Percentiles rank a stretch among this genome's conserved stretches.
These are phyloP conservation scores for Irpex sp. DNA, from an alignment of 1,284 basidiomycete genomes.

Conservation along the genomic window DNA sequence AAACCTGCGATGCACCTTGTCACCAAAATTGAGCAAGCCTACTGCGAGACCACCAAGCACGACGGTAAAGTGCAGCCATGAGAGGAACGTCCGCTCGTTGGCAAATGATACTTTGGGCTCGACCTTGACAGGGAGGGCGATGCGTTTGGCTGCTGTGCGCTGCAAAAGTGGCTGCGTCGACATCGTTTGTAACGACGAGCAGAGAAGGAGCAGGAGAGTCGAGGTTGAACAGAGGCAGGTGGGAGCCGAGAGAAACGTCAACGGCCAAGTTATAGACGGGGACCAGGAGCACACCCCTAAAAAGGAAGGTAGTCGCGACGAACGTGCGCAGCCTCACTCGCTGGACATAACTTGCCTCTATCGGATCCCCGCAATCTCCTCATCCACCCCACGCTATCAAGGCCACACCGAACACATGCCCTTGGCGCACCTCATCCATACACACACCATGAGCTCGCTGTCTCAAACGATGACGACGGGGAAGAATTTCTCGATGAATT, in stretches of 20 bases:
- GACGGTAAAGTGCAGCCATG: conserved; percentile 95
- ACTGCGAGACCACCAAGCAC: conserved; percentile 91
- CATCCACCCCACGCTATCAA: neutral
- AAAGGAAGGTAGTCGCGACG: conserved; percentile 20
- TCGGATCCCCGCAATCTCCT: neutral
- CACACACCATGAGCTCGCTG: neutral
- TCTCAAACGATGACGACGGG: neutral
- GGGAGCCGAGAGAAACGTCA: conserved; percentile 3
- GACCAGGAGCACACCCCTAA: conserved; percentile 14
- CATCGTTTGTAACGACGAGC: conserved; percentile 45
- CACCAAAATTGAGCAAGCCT: conserved; percentile 96
- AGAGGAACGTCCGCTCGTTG: conserved; percentile 92
- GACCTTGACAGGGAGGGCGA: conserved; percentile 90
- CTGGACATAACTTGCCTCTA: neutral
- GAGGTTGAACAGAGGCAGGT: conserved; percentile 5
- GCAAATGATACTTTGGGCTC: conserved; percentile 96
- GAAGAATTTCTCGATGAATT: neutral
- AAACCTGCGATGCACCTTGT: conserved; percentile 56
- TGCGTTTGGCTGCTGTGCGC: conserved; percentile 91
- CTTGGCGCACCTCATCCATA: neutral
- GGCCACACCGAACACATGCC: neutral
- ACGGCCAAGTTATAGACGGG: conserved; percentile 6
- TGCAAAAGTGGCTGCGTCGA: conserved; percentile 98
- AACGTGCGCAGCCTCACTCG: conserved; percentile 28
- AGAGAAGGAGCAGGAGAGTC: conserved; percentile 7